Percentiles rank a stretch among this genome's conserved stretches.
These are phyloP conservation scores for Ceratobasidium sp. DNA, from an alignment of 1,284 basidiomycete species.

Conservation along the genomic window DNA sequence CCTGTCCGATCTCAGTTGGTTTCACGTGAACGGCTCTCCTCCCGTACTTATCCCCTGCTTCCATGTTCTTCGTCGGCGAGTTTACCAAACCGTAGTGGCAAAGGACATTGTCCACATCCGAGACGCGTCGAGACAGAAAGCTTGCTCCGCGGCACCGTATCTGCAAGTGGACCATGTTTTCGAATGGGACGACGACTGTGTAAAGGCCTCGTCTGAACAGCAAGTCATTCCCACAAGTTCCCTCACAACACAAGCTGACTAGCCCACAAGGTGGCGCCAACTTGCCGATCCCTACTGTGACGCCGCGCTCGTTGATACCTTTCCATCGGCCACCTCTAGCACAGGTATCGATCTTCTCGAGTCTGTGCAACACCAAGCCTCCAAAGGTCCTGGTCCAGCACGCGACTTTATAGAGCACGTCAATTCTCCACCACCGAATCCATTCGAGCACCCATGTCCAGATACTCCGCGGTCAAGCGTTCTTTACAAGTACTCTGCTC, in stretches of 20 bases:
- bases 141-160: constrained; percentile 6
- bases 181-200: constrained; percentile 40
- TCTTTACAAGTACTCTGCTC: constrained; percentile 32
- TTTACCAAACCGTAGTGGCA: constrained; percentile 9
- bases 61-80: constrained; percentile 27
- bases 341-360: constrained; percentile 40
- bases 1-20: neutral
- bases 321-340: constrained; percentile 36
- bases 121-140: constrained; percentile 31
- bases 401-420: constrained; percentile 33
- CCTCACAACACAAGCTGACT: neutral
- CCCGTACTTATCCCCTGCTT: too few species aligned
- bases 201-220: constrained; percentile 31
- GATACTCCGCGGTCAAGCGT: constrained; percentile 37
- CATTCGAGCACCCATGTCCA: constrained; percentile 30
- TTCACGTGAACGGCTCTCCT: neutral
- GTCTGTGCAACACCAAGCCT: constrained; percentile 23
- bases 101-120: constrained; percentile 5
- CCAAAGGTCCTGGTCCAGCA: constrained; percentile 15
- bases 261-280: constrained; percentile 37
- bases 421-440: constrained; percentile 20
- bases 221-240: neutral
- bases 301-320: constrained; percentile 37
- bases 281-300: constrained; percentile 37
- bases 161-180: constrained; percentile 38